Evolutionary conservation across 495 filamentous ascomycete species (phyloP), one percentile per base, ranked within the genome.

Genomic region (Cladorrhinum samala): DNA sequence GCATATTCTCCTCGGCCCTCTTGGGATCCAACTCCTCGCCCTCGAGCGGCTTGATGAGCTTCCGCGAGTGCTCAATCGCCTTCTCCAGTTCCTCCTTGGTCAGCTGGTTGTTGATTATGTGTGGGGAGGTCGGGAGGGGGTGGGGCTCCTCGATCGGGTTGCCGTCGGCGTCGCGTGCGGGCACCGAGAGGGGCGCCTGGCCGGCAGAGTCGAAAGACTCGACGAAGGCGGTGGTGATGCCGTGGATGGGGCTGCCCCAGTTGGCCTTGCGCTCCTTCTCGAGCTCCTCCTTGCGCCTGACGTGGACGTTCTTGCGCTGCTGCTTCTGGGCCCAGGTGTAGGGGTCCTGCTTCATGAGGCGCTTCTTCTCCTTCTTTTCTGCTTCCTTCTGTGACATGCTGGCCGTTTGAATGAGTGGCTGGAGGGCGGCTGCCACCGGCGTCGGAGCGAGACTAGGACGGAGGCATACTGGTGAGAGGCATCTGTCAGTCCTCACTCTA

Each of bases 141-240:
- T 62, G 56, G 0, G 68, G 48, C 18, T 72, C 69, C 27, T 58
- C 60, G 1, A 71, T 17, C 4, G 58, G 56, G 21, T 63, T 65
- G 25, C 68, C 70, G 7, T 71, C 59, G 39, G 69, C 56, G 57
- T 77, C 65, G 47, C 69, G 30, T 17, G 57, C 53, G 27, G 69
- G 65, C 27, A 58, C 58, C 11, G 70, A 71, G 9, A 65, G 39
- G 19, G 59, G 44, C 5, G 50, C 58, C 52, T 77, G 75, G 27
- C 75, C 75, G 37, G 65, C 78, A 3, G 78, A 78, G 63, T 89
- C 84, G 66, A 98, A 83, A 40, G 87, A 86, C 71, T 87, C 77
- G 64, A 95, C 70, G 68, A 96, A 98, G 33, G 89, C 78, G 11
- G 94, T 96, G 6, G 77, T 64, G 37, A 83, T 70, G 59, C 90